phyloP scores from a whole-genome alignment of 352 stramenopile species.

The Globisporangium nagaii region DNA sequence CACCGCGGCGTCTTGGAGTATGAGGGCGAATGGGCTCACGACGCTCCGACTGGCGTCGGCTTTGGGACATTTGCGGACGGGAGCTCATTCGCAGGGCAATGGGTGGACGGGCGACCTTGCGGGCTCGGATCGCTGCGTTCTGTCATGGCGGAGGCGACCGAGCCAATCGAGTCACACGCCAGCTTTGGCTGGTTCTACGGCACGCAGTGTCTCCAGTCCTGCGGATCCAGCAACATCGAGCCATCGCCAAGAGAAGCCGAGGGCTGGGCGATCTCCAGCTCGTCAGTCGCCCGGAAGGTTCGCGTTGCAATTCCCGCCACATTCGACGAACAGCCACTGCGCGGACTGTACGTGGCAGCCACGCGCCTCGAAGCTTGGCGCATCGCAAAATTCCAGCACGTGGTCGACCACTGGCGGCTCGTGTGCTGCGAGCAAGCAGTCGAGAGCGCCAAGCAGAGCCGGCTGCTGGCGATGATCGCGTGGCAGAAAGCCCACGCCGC shows the following conservation, averaged over 20 bases:
- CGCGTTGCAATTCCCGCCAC: background rate
- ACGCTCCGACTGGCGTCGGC: constrained; percentile 21
- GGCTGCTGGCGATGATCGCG: constrained; percentile 6
- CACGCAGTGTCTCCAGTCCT: constrained; percentile 25
- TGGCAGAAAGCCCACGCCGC: constrained; percentile 17
- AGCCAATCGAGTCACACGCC: background rate
- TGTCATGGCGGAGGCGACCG: background rate
- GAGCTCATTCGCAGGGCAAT: constrained; percentile 33
- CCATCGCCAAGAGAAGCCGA: constrained; percentile 13
- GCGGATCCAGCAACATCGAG: constrained; percentile 1
- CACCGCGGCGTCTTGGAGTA: constrained; percentile 27
- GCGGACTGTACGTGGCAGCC: constrained; percentile 22
- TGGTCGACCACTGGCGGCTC: constrained; percentile 20
- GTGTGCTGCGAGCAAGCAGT: constrained; percentile 17
- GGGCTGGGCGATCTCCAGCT: background rate
- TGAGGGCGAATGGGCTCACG: constrained; percentile 33
- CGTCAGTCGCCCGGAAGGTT: constrained; percentile 1
- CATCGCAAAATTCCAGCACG: constrained; percentile 8
- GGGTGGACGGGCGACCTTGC: constrained; percentile 22
- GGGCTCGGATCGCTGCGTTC: constrained; percentile 29
- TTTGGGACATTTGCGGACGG: constrained; percentile 42
- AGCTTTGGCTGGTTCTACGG: constrained; percentile 45
- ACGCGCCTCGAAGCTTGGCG: constrained; percentile 18
- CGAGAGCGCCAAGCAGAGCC: background rate
- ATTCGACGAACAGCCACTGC: constrained; percentile 20